Evolutionary conservation across 768 basidiomycete genomes (phyloP).

Genomic region (Panaeolus papilionaceus): DNA sequence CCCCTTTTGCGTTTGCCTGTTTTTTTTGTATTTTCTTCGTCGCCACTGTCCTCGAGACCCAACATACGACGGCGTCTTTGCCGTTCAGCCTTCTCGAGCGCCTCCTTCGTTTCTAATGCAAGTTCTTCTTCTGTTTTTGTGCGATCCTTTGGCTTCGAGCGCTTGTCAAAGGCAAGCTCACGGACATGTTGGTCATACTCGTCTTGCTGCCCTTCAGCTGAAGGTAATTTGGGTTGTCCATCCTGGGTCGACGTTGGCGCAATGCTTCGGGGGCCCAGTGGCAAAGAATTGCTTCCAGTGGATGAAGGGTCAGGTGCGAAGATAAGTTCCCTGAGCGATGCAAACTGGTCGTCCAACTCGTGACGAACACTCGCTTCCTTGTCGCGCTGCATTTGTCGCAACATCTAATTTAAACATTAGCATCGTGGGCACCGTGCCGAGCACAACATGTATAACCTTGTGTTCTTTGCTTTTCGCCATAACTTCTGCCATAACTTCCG

Average conservation of each 20-base stretch:
- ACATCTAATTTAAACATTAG: conserved; percentile 54
- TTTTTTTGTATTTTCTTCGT: conserved; percentile 56
- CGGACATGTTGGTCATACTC: conserved; percentile 94
- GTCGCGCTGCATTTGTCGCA: conserved; percentile 88
- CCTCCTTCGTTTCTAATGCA: conserved; percentile 86
- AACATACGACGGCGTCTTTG: conserved; percentile 83
- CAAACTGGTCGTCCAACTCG: conserved; percentile 89
- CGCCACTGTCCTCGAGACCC: conserved; percentile 74
- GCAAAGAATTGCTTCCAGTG: conserved; percentile 43
- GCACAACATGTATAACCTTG: conserved; percentile 62
- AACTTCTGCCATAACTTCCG: conserved; percentile 97
- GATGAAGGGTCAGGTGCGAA: conserved; percentile 59
- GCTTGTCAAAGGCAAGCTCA: conserved; percentile 90
- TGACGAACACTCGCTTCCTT: conserved; percentile 86
- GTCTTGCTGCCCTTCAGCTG: conserved; percentile 43
- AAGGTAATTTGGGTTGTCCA: conserved; percentile 25
- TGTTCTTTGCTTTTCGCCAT: conserved; percentile 97
- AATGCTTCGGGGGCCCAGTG: conserved; percentile 31
- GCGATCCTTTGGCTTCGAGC: conserved; percentile 93
- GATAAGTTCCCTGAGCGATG: conserved; percentile 77
- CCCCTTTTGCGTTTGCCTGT: conserved; percentile 60
- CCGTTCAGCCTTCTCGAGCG: conserved; percentile 85
- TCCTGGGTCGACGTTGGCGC: conserved; percentile 1
- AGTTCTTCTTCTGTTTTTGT: conserved; percentile 97
- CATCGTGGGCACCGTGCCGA: conserved; percentile 20